Evolutionary conservation across 495 filamentous ascomycete genomes (phyloP).

Genomic region (Antarctomyces pellizariae): DNA sequence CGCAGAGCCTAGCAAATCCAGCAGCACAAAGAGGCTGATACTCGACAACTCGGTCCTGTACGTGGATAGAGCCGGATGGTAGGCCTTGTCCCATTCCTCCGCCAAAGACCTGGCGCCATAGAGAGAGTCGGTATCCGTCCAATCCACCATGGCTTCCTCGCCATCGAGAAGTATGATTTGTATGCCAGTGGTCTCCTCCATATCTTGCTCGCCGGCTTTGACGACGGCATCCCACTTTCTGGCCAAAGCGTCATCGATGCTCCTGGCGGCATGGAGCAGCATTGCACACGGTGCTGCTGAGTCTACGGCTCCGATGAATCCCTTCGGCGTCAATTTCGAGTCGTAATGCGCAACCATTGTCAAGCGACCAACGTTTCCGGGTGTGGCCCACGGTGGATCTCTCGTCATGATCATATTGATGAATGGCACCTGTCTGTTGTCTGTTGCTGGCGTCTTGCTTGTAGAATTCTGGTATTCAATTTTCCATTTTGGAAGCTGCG

Average conservation of each 20-base stretch:
- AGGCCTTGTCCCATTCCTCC: slow-evolving; percentile 41
- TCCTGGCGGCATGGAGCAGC: slow-evolving; percentile 64
- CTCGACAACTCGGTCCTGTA: slow-evolving; percentile 49
- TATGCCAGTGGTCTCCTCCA: slow-evolving; percentile 53
- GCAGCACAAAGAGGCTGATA: slow-evolving; percentile 76
- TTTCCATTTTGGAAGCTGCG: slow-evolving; percentile 52
- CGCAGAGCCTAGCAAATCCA: slow-evolving; percentile 63
- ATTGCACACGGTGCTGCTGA: slow-evolving; percentile 87
- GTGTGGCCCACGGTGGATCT: slow-evolving; percentile 59
- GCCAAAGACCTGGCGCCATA: slow-evolving; percentile 73
- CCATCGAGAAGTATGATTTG: slow-evolving; percentile 85
- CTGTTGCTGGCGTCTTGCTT: slow-evolving; percentile 48
- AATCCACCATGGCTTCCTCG: slow-evolving; percentile 70
- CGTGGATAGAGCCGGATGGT: slow-evolving; percentile 43
- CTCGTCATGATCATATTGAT: slow-evolving; percentile 68
- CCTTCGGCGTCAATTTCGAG: slow-evolving; percentile 53
- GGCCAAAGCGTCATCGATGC: slow-evolving; percentile 53
- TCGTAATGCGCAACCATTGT: slow-evolving; percentile 93
- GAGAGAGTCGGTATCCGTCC: slow-evolving; percentile 59
- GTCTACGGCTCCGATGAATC: slow-evolving; percentile 86
- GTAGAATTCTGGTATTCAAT: slow-evolving; percentile 74
- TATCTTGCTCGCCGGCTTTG: slow-evolving; percentile 24
- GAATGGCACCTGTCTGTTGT: slow-evolving; percentile 51
- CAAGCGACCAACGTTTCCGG: slow-evolving; percentile 54
- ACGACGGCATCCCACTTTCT: slow-evolving; percentile 58